Percentiles rank a stretch among this genome's conserved stretches.
Evolutionary conservation across 2,329 filamentous ascomycete genomes (phyloP).

Genomic region (Diaporthe citriasiana): DNA sequence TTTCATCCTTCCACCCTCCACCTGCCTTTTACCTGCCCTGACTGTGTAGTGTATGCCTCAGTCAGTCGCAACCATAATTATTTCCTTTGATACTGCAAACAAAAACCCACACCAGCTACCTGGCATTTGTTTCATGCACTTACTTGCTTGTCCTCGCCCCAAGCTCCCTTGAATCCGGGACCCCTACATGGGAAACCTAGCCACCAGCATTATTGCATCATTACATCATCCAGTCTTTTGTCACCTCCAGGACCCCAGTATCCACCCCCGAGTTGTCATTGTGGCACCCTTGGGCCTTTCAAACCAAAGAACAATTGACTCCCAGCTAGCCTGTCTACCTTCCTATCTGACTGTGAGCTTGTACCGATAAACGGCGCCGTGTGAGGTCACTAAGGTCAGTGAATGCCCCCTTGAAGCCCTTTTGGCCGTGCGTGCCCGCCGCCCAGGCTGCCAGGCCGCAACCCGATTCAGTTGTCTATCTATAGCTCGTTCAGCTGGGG

Average conservation of each 20-base stretch:
- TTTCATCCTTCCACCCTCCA: constrained; percentile 22
- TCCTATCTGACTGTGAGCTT: not conserved
- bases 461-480: constrained; percentile 36
- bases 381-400: constrained; percentile 33
- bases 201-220: constrained; percentile 29
- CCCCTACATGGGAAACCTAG: constrained; percentile 10
- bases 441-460: constrained; percentile 28
- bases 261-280: constrained; percentile 25
- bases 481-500: constrained; percentile 21
- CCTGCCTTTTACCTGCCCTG: not conserved
- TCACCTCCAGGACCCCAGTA: constrained; percentile 18
- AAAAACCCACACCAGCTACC: not conserved
- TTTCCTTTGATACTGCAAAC: constrained; percentile 24
- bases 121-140: constrained; percentile 12
- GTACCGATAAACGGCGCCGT: not conserved
- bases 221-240: constrained; percentile 35
- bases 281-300: constrained; percentile 14
- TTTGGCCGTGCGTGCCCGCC: constrained; percentile 6
- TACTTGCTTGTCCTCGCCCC: constrained; percentile 3
- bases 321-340: not conserved
- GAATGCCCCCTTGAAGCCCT: constrained; percentile 8
- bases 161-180: constrained; percentile 27
- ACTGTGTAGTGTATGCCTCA: not conserved
- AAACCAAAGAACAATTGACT: not conserved
- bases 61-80: constrained; percentile 3